These are phyloP conservation scores for Wakefieldia striispora DNA, from an alignment of 768 basidiomycete species.

Conservation along the genomic window DNA sequence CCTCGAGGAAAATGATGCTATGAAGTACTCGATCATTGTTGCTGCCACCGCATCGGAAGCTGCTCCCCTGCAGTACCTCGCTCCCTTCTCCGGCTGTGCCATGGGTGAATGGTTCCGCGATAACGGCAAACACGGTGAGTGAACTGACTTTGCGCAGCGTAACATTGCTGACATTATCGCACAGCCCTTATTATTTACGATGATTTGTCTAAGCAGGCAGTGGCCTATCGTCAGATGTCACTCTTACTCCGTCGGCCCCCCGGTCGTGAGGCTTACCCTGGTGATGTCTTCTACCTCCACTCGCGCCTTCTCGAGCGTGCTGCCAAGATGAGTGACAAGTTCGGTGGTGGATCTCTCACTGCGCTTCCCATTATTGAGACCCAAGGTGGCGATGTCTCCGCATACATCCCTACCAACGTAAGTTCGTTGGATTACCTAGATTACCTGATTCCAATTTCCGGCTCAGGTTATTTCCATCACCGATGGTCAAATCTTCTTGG, in stretches of 20 bases:
- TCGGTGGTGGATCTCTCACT: conserved; percentile 97
- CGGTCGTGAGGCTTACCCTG: conserved; percentile 99
- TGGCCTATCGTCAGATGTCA: conserved; percentile 99
- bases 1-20: conserved; percentile 98
- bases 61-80: conserved; percentile 98
- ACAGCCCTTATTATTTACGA: conserved; percentile 97
- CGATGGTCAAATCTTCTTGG: conserved; percentile 99
- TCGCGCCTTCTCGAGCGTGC: conserved; percentile 99
- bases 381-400: conserved; percentile 99
- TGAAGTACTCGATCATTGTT: conserved; percentile 99
- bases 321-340: conserved; percentile 99
- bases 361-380: conserved; percentile 99
- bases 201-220: conserved; percentile 99
- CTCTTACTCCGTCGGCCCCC: conserved; percentile 99
- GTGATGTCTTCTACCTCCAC: conserved; percentile 99
- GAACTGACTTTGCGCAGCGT: neutral
- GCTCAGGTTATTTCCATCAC: conserved; percentile 97
- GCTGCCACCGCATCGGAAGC: conserved; percentile 99
- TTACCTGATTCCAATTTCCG: neutral
- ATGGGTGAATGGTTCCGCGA: conserved; percentile 99
- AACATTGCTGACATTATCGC: conserved; percentile 13
- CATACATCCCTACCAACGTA: conserved; percentile 95
- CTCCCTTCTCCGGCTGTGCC: conserved; percentile 99
- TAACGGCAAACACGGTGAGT: conserved; percentile 96
- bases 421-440: conserved; percentile 20